Evolutionary conservation across 2,329 filamentous ascomycete species (phyloP).

Genomic region (Sodiomyces alkalinus): DNA sequence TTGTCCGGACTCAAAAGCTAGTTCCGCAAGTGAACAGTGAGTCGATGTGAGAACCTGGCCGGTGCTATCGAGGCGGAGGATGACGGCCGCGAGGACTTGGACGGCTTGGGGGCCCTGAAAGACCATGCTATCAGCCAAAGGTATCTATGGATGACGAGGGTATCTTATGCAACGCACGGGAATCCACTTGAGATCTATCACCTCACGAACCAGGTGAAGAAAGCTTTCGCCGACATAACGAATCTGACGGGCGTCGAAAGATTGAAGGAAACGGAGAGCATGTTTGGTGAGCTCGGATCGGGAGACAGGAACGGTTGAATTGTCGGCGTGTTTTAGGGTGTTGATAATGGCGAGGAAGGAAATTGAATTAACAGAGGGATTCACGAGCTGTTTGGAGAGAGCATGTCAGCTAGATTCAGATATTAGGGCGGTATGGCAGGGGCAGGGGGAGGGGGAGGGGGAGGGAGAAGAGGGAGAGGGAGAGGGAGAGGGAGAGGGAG

Average conservation of each 20-base stretch:
- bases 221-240: slow-evolving; percentile 32
- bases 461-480: background rate
- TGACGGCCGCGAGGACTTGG: slow-evolving; percentile 31
- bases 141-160: no score
- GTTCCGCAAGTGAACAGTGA: slow-evolving; percentile 41
- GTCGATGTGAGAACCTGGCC: slow-evolving; percentile 50
- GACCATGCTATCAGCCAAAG: slow-evolving; percentile 5
- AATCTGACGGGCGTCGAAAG: slow-evolving; percentile 35
- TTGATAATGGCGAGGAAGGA: slow-evolving; percentile 35
- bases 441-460: background rate
- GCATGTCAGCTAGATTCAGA: no score
- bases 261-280: slow-evolving; percentile 27
- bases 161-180: slow-evolving; percentile 25
- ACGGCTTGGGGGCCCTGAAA: slow-evolving; percentile 30
- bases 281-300: slow-evolving; percentile 20
- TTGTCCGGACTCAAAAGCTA: slow-evolving; percentile 40
- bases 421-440: no score
- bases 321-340: slow-evolving; percentile 14
- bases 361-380: slow-evolving; percentile 33
- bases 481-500: background rate
- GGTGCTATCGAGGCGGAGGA: slow-evolving; percentile 51
- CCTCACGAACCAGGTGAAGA: slow-evolving; percentile 24
- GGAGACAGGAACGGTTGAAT: slow-evolving; percentile 1
- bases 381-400: no score
- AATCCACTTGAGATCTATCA: slow-evolving; percentile 23